Evolutionary conservation across 1,139 yeast genomes (phyloP).

Genomic region (Suhomyces coccinellae): DNA sequence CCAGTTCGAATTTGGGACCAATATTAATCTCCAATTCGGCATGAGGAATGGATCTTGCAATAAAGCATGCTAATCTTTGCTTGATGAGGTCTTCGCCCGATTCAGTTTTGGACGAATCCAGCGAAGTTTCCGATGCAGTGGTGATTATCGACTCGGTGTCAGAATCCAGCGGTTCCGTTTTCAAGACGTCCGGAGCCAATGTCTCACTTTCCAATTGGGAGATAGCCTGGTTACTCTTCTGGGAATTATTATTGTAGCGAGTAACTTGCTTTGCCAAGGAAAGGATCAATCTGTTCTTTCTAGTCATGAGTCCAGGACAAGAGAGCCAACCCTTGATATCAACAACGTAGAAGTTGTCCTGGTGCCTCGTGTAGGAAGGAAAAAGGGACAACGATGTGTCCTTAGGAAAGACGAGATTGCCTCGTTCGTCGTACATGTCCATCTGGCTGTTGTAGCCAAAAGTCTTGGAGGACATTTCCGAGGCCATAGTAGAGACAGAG

Average conservation of each 20-base stretch:
- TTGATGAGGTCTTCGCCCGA: slow-evolving; percentile 42
- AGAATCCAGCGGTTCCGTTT: slow-evolving; percentile 12
- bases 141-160: slow-evolving; percentile 13
- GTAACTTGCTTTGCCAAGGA: slow-evolving; percentile 73
- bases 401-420: slow-evolving; percentile 36
- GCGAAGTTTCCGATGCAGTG: slow-evolving; percentile 9
- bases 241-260: slow-evolving; percentile 34
- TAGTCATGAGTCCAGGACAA: slow-evolving; percentile 66
- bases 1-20: slow-evolving; percentile 39
- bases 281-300: slow-evolving; percentile 68
- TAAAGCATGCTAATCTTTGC: slow-evolving; percentile 59
- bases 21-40: slow-evolving; percentile 52
- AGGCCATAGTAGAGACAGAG: slow-evolving; percentile 50
- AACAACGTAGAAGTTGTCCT: slow-evolving; percentile 43
- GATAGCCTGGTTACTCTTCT: slow-evolving; percentile 27
- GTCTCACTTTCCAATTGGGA: slow-evolving; percentile 32
- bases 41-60: slow-evolving; percentile 57
- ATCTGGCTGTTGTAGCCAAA: slow-evolving; percentile 22
- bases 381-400: slow-evolving; percentile 47
- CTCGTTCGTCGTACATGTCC: slow-evolving; percentile 35
- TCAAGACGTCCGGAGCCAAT: slow-evolving; percentile 30
- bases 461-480: slow-evolving; percentile 43
- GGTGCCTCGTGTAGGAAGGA: slow-evolving; percentile 61
- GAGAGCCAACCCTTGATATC: slow-evolving; percentile 74
- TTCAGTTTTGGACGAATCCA: slow-evolving; percentile 4